These are phyloP conservation scores for Pseudocercospora ulei DNA, from an alignment of 2,329 filamentous ascomycete species.

Conservation along the genomic window DNA sequence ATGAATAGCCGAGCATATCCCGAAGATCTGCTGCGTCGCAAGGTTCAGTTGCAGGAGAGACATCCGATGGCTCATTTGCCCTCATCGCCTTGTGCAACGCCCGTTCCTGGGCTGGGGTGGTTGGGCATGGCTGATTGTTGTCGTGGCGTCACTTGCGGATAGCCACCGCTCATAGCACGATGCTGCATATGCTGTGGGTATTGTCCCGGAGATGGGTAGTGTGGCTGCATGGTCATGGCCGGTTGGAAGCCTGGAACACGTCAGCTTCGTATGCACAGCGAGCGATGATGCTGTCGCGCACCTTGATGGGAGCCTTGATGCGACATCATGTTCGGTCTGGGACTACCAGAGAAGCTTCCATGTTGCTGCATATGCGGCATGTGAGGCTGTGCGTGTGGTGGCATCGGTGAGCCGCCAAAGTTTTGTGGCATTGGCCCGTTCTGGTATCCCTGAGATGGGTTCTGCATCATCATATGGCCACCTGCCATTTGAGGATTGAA, in stretches of 20 bases:
- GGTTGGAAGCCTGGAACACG: conserved; percentile 42
- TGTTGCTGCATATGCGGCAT: conserved; percentile 33
- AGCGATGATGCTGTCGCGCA: neutral
- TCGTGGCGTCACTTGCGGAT: conserved; percentile 33
- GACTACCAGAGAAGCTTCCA: conserved; percentile 62
- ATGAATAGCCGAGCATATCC: conserved; percentile 1
- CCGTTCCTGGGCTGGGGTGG: conserved; percentile 29
- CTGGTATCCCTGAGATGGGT: conserved; percentile 61
- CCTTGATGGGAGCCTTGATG: conserved; percentile 86
- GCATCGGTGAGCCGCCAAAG: conserved; percentile 55
- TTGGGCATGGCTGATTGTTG: conserved; percentile 30
- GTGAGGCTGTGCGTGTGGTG: conserved; percentile 59
- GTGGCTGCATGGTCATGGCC: conserved; percentile 20
- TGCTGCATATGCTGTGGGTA: conserved; percentile 28
- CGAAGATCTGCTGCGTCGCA: conserved; percentile 2
- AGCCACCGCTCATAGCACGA: conserved; percentile 29
- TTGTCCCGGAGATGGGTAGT: conserved; percentile 23
- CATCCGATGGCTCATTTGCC: conserved; percentile 25
- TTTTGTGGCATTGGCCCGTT: conserved; percentile 58
- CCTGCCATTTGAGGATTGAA: conserved; percentile 46
- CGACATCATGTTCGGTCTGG: conserved; percentile 81
- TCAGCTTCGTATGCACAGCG: neutral
- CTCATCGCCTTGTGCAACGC: conserved; percentile 27
- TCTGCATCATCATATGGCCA: conserved; percentile 69
- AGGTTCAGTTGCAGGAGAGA: neutral